Percentiles rank a stretch among this genome's conserved stretches.
Evolutionary conservation across 148 eudicot species (phyloP).

Genomic region (Rhododendron vialii): DNA sequence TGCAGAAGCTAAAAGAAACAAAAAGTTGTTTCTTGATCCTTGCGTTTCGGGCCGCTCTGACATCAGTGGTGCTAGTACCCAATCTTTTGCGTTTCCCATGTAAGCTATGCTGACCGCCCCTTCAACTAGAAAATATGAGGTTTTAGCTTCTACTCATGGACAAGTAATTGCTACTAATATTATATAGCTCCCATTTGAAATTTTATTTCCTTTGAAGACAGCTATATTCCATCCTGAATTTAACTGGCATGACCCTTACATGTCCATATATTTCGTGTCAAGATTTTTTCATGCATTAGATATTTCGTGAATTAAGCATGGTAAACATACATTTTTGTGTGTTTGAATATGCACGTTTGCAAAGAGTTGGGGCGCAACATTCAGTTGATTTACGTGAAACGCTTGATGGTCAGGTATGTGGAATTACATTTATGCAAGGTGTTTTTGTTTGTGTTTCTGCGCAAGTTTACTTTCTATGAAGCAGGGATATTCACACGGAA

Average conservation of each 20-base stretch:
- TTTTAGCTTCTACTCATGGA: neutral
- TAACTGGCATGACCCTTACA: neutral
- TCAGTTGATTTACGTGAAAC: neutral
- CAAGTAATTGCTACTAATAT: neutral
- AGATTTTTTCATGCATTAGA: neutral
- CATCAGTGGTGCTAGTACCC: slow-evolving; percentile 28
- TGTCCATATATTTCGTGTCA: neutral
- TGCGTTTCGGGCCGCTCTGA: slow-evolving; percentile 34
- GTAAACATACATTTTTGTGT: neutral
- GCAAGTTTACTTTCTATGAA: neutral
- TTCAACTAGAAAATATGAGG: neutral
- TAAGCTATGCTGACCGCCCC: slow-evolving; percentile 29
- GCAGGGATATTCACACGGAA: neutral
- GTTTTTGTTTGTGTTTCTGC: neutral
- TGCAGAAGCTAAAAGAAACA: slow-evolving; percentile 9
- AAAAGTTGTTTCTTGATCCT: slow-evolving; percentile 15
- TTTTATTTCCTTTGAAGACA: neutral
- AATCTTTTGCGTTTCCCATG: slow-evolving; percentile 77
- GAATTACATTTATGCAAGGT: neutral
- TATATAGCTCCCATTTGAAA: neutral
- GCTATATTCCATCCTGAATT: neutral
- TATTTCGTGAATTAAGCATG: neutral
- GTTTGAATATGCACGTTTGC: neutral
- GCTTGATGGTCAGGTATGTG: neutral
- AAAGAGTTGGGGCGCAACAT: neutral